Base-by-base conservation (phyloP, 805 yeast genomes). In the Zygosaccharomyces rouxii region DNA sequence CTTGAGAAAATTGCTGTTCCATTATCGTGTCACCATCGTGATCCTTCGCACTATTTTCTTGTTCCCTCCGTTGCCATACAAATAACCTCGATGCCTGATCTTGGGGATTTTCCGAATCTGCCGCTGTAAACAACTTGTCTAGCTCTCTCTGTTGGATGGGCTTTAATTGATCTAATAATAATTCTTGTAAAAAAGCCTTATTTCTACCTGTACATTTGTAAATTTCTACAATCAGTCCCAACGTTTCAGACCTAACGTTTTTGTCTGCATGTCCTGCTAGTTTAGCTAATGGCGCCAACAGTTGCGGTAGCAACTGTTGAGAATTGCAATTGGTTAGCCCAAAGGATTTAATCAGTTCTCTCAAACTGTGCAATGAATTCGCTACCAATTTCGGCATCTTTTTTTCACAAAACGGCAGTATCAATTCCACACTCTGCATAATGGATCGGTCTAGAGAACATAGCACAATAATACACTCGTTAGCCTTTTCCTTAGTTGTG, bases 121-220 rank as follows among this genome's bases (percentile, higher is more conserved):
- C 75, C 33, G 73, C 75, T 38, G 75, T 84, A 63, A 92, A 88
- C 22, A 80, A 81, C 30, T 80, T 79, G 5, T 79, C 73, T 49
- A 92, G 74, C 61, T 90, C 98, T 54, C 84, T 86, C 67, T 88
- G 92, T 66, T 92, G 98, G 18, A 89, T 88, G 0, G 97, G 96
- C 63, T 92, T 94, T 68, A 94, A 74, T 23, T 80, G 81, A 2
- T 84, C 78, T 47, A 88, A 78, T 35, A 89, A 68, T 0, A 82
- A 62, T 13, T 75, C 73, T 45, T 81, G 81, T 35, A 88, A 69
- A 0, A 79, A 65, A 18, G 69, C 77, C 25, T 48, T 51, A 11
- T 69, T 62, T 23, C 62, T 58, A 2, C 95, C 94, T 63, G 85
- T 75, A 85, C 94, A 86, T 49, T 80, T 78, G 63, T 82, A 81